These are phyloP conservation scores for Novakomyces olei DNA, from an alignment of 805 yeast species.

Conservation along the genomic window DNA sequence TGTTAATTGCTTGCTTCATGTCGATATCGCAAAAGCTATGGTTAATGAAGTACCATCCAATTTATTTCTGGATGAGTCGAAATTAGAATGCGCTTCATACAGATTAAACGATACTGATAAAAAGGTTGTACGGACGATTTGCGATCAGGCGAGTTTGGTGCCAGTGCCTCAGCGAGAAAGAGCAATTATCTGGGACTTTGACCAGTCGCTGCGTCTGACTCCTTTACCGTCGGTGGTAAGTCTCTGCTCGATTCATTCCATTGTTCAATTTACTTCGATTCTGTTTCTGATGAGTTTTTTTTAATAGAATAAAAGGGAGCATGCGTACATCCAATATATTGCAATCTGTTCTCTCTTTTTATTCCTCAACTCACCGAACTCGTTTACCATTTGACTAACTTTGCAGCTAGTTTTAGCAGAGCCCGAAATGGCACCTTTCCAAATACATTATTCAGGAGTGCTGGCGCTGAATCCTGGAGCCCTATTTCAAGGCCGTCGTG, in stretches of 20 bases:
- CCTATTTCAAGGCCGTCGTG: slow-evolving; percentile 23
- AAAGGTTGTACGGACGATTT: slow-evolving; percentile 32
- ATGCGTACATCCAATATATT: slow-evolving; percentile 46
- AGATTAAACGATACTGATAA: not conserved
- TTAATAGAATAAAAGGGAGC: slow-evolving; percentile 31
- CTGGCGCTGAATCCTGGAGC: slow-evolving; percentile 51
- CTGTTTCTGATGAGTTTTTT: not conserved
- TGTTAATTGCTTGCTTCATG: too few species aligned
- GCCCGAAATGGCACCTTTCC: not conserved
- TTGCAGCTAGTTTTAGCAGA: slow-evolving; percentile 2
- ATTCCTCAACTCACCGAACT: too few species aligned
- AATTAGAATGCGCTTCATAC: slow-evolving; percentile 2
- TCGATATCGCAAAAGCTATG: not conserved
- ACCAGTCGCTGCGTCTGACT: slow-evolving; percentile 41
- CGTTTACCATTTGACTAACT: too few species aligned
- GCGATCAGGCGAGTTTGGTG: slow-evolving; percentile 73
- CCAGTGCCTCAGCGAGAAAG: slow-evolving; percentile 46
- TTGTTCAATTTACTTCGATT: slow-evolving; percentile 3
- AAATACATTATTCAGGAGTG: slow-evolving; percentile 49
- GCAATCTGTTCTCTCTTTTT: slow-evolving; percentile 45
- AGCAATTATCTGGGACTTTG: slow-evolving; percentile 49
- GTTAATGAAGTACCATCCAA: not conserved
- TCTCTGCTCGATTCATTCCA: slow-evolving; percentile 3
- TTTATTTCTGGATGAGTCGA: not conserved
- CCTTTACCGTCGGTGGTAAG: slow-evolving; percentile 49